Base-by-base conservation (phyloP, 2,329 filamentous ascomycete species). In the Scedosporium dehoogii region DNA sequence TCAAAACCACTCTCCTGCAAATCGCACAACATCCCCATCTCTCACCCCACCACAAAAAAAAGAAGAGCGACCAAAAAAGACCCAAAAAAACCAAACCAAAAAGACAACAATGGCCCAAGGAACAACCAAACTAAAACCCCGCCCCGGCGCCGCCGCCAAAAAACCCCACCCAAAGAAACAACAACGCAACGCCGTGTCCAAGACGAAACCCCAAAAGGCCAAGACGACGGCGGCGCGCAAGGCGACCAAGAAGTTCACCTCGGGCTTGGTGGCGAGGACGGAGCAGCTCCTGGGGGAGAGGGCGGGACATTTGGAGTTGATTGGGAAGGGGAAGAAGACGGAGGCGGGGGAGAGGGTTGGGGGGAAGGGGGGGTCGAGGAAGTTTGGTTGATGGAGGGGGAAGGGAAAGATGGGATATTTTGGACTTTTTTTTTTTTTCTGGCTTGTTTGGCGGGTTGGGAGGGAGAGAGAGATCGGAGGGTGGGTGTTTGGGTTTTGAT, bases 241-340 rank as follows among this genome's bases (percentile, higher is more conserved):
- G 75, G 68, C 78, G 66, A 78, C 79, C 73, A 79, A 78, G 68
- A 83, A 84, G 72, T 81, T 81, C 70, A 78, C 81, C 12, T 77
- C 80, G 3, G 82, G 82, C 57, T 75, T 86, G 69, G 77, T 76
- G 53, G 75, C 75, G 63, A 76, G 78, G 74, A 86, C 83, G 38
- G 83, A 86, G 75, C 75, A 77, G 65, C 74, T 85, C 69, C 76
- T 86, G 48, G 82, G 82, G 64, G 81, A 85, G 75, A 74, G 83
- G 7, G 83, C 81, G 4, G 82, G 83, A 0, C 83, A 86, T 64
- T 72, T 86, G 25, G 83, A 86, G 74, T 69, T 85, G 65, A 83
- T 85, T 64, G 83, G 81, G 38, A 78, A 81, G 72, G 79, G 79
- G 9, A 81, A 82, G 72, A 83, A 80, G 71, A 74, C 73, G 57